phyloP scores from a whole-genome alignment of 352 stramenopile genomes.

The Globisporangium sylvaticum region DNA sequence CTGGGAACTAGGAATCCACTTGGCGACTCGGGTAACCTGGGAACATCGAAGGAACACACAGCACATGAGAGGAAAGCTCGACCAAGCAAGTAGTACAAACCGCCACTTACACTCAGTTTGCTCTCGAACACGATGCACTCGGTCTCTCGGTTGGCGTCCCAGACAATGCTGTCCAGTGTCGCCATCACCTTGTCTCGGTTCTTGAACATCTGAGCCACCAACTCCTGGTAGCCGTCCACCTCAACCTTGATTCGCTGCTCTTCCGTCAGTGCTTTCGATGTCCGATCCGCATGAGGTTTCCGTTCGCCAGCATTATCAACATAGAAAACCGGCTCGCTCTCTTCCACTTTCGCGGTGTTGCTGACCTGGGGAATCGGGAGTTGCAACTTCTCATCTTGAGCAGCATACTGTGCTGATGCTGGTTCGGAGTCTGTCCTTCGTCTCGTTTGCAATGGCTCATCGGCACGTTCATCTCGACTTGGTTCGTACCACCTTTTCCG shows the following conservation, averaged over 20 bases:
- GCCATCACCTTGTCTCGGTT: constrained; percentile 36
- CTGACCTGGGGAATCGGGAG: background rate
- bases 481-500: constrained; percentile 16
- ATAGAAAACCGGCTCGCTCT: constrained; percentile 4
- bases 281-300: constrained; percentile 19
- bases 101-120: constrained; percentile 20
- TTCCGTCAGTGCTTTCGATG: constrained; percentile 16
- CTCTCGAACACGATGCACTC: constrained; percentile 18
- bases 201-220: constrained; percentile 51
- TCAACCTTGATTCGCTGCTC: constrained; percentile 35
- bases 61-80: background rate
- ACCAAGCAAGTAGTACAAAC: background rate
- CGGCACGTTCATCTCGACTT: constrained; percentile 2
- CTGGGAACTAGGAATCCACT: background rate
- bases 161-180: constrained; percentile 34
- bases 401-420: background rate
- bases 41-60: background rate
- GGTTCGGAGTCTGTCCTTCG: background rate
- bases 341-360: background rate
- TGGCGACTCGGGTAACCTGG: constrained; percentile 11
- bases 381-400: background rate
- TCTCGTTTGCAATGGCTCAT: constrained; percentile 4
- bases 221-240: constrained; percentile 56
- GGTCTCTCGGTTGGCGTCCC: constrained; percentile 26
- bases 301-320: constrained; percentile 45